A percentile compares a stretch with the other conserved stretches of the same genome.
Conservation (phyloP, 768 basidiomycete species). For the Tylopilus cervinicoccineus region DNA sequence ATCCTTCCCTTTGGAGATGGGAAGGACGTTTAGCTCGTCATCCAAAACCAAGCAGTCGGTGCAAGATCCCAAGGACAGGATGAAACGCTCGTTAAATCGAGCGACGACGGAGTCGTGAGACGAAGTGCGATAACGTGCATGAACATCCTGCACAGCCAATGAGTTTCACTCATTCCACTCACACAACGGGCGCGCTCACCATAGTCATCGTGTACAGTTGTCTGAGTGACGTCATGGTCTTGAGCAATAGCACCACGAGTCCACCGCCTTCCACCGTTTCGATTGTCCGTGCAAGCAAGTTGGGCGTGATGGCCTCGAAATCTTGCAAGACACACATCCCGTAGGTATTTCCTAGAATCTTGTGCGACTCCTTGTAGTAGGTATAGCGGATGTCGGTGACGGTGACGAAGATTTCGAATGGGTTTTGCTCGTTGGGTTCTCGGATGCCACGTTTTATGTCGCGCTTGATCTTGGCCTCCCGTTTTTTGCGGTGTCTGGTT, state of each 20-base stretch:
- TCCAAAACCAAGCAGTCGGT: slow-evolving; percentile 92
- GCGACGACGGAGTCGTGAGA: slow-evolving; percentile 87
- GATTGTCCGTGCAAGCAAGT: slow-evolving; percentile 92
- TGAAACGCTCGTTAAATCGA: slow-evolving; percentile 98
- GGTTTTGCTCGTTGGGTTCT: slow-evolving; percentile 92
- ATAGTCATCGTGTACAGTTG: slow-evolving; percentile 92
- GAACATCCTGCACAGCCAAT: slow-evolving; percentile 72
- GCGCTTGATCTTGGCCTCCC: slow-evolving; percentile 94
- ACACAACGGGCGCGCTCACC: slow-evolving; percentile 33
- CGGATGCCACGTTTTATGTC: slow-evolving; percentile 93
- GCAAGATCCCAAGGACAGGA: slow-evolving; percentile 92
- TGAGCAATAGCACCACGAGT: slow-evolving; percentile 80
- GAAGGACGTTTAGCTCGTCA: slow-evolving; percentile 96
- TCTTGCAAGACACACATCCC: slow-evolving; percentile 97
- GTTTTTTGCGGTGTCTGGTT: slow-evolving; percentile 87
- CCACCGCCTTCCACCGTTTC: slow-evolving; percentile 98
- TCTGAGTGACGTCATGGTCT: slow-evolving; percentile 90
- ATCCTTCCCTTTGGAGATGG: slow-evolving; percentile 92
- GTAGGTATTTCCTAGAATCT: slow-evolving; percentile 95
- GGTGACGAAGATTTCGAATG: slow-evolving; percentile 96
- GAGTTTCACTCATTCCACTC: neutral
- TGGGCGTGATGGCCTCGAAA: slow-evolving; percentile 97
- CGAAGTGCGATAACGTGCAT: slow-evolving; percentile 89
- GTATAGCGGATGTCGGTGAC: slow-evolving; percentile 99
- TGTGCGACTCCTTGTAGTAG: slow-evolving; percentile 98